phyloP scores from a whole-genome alignment of 257 asterid genomes.

The Salvia miltiorrhiza region DNA sequence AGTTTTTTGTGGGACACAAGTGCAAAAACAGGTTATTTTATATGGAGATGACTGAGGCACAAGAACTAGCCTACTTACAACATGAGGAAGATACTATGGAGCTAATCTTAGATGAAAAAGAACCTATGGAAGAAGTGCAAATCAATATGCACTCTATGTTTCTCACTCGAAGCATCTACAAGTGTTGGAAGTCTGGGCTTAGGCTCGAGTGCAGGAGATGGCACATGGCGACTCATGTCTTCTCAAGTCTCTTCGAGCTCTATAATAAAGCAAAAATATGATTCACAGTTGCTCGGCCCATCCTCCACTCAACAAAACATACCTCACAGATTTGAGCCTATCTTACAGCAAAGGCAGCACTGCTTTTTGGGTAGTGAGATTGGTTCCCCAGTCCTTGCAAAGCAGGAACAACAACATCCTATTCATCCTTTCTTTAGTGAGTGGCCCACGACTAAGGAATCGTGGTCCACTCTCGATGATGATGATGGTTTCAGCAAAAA shows the following conservation, averaged over 20 bases:
- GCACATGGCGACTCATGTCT: conserved; percentile 64
- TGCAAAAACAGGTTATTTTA: too few relatives aligned
- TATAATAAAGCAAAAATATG: conserved; percentile 44
- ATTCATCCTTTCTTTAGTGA: conserved; percentile 86
- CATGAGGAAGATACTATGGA: too few relatives aligned
- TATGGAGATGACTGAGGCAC: too few relatives aligned
- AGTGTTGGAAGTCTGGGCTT: conserved; percentile 50
- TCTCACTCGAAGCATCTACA: conserved; percentile 57
- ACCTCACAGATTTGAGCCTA: conserved; percentile 44
- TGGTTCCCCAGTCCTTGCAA: conserved; percentile 38
- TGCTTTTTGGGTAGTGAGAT: conserved; percentile 63
- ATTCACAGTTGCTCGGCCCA: conserved; percentile 41
- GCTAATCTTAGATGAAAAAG: too few relatives aligned
- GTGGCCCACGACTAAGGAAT: conserved; percentile 79
- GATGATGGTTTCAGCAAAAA: conserved; percentile 55
- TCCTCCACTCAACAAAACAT: conserved; percentile 45
- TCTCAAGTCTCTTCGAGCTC: conserved; percentile 61
- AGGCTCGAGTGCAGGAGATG: conserved; percentile 47
- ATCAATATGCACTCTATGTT: too few relatives aligned
- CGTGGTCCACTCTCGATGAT: conserved; percentile 74
- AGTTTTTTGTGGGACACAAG: too few relatives aligned
- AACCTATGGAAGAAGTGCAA: too few relatives aligned
- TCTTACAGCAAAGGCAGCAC: conserved; percentile 61
- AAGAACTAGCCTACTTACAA: too few relatives aligned
- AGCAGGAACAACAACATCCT: conserved; percentile 71